These are phyloP conservation scores for Paraphaeosphaeria sporulosa DNA, from an alignment of 2,329 filamentous ascomycete genomes.

Conservation along the genomic window DNA sequence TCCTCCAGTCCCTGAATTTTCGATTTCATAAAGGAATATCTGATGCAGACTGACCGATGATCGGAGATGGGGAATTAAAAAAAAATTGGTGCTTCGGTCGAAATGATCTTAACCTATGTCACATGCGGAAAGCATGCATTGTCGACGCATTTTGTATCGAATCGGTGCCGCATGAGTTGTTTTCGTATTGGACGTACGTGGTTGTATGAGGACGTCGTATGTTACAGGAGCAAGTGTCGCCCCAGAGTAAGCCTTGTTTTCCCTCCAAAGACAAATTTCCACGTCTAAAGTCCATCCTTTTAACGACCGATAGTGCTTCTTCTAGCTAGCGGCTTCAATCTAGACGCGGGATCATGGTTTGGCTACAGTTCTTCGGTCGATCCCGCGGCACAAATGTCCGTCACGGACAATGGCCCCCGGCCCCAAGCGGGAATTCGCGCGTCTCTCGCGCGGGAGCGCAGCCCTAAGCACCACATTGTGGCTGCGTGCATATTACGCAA, in stretches of 20 bases:
- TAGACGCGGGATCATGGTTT: background rate
- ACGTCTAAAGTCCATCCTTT: background rate
- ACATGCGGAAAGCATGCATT: background rate
- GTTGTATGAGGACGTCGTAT: background rate
- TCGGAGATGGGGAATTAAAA: background rate
- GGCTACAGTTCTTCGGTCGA: background rate
- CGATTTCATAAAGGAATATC: background rate
- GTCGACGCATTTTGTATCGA: background rate
- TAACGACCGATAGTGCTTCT: background rate
- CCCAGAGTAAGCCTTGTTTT: background rate
- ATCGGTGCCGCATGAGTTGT: background rate
- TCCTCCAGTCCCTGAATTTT: background rate
- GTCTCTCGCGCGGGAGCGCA: constrained; percentile 1
- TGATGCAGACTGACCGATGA: background rate
- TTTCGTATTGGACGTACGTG: background rate
- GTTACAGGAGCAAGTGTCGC: background rate
- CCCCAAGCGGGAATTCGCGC: background rate
- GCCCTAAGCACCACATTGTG: background rate
- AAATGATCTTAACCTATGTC: no score
- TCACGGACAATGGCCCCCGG: background rate
- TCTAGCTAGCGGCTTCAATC: background rate
- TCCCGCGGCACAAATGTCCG: background rate
- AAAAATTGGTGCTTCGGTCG: background rate
- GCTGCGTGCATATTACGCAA: background rate
- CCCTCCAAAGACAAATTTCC: background rate